Evolutionary conservation across 352 stramenopile species (phyloP), one percentile per base, ranked within the genome.

Genomic region (Phytopythium chamaehyphon): DNA sequence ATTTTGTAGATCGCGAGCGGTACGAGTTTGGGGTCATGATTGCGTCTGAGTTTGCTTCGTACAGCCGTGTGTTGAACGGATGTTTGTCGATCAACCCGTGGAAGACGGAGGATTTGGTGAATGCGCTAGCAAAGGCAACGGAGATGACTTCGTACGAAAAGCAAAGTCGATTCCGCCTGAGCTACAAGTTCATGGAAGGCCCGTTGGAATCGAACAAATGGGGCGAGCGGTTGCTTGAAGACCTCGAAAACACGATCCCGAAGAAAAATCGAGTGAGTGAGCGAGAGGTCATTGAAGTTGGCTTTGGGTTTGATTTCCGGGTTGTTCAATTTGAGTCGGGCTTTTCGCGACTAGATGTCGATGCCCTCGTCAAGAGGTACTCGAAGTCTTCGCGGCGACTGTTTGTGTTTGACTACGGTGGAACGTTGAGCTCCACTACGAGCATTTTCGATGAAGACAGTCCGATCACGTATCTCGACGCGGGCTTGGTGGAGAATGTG

Each of bases 391-490:
- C 63, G 10, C 61, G 76, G 5, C 80, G 92, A 1, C 58, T 99
- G 5, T 98, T 99, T 62, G 79, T 99, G 40, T 83, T 99, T 35
- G 97, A 99, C 65, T 99, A 98, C 54, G 96, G 96, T 38, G 97
- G 97, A 37, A 99, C 97, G 14, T 86, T 99, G 37, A 90, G 76
- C 55, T 81, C 71, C 46, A 88, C 81, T 24, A 66, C 73, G 11
- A 78, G 71, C 28, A 69, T 88, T 18, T 61, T 90, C 47, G 76
- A 88, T 40, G 74, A 86, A 55, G 76, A 86, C 86, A 96, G 58
- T 64, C 87, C 47, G 28, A 33, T 33, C 9, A 33, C 28, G 28
- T 33, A 33, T 9, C 28, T 33, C 28, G 28, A 33, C 28, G 28
- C 28, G 5, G 28, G 28, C 5, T 14, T 15, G 35, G 64, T 49